Conservation (phyloP, 495 filamentous ascomycete species). For the Tetracladium marchalianum region DNA sequence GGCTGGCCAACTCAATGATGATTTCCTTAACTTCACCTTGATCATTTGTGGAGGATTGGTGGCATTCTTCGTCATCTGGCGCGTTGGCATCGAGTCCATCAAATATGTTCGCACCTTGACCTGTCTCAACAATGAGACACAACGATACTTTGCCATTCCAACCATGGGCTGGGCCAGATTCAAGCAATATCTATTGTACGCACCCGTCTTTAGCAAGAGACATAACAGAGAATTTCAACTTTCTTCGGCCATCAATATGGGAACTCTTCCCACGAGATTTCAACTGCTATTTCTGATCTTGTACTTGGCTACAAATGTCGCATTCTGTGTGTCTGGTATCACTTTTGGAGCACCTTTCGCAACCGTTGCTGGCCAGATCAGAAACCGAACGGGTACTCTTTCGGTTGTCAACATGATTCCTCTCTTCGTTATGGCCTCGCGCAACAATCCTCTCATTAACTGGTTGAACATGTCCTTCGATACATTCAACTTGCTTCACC, state of each 20-base stretch:
- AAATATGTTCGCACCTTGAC: conserved; percentile 66
- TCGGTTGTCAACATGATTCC: conserved; percentile 73
- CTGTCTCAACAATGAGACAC: conserved; percentile 57
- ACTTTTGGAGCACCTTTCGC: conserved; percentile 39
- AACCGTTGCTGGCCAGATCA: conserved; percentile 53
- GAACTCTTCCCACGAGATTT: conserved; percentile 79
- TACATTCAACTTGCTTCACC: conserved; percentile 71
- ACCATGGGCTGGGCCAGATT: conserved; percentile 49
- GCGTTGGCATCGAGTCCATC: conserved; percentile 42
- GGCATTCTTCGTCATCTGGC: conserved; percentile 34
- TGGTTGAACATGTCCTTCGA: conserved; percentile 61
- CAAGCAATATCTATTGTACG: conserved; percentile 74
- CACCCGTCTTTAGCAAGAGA: conserved; percentile 70
- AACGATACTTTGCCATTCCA: conserved; percentile 39
- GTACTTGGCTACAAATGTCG: conserved; percentile 68
- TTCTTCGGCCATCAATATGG: conserved; percentile 77
- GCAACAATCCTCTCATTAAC: conserved; percentile 50
- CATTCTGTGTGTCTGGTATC: conserved; percentile 69
- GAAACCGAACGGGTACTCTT: conserved; percentile 77
- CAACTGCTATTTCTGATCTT: conserved; percentile 64
- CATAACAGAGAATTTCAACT: conserved; percentile 86
- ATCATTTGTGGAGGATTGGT: conserved; percentile 34
- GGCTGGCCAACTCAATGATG: conserved; percentile 12
- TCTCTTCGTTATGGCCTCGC: conserved; percentile 45
- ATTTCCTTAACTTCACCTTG: conserved; percentile 37